Conservation (phyloP, 176 grass and related monocot genomes). For the Thalia dealbata region DNA sequence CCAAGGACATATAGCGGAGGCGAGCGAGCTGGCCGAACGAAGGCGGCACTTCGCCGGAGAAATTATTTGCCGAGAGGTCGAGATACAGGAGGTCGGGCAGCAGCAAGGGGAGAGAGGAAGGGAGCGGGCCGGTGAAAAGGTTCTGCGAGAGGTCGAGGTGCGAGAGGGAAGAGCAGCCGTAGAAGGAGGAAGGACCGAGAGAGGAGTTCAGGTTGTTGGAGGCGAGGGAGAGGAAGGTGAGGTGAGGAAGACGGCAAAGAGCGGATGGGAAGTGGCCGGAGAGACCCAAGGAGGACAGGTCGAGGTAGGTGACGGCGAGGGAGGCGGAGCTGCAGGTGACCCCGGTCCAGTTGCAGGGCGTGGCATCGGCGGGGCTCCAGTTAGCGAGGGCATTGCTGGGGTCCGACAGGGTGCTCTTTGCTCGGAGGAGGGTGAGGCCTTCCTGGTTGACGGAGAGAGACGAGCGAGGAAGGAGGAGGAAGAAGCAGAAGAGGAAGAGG, state of each 20-base stretch:
- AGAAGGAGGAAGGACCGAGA: slow-evolving; percentile 14
- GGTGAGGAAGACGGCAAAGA: slow-evolving; percentile 30
- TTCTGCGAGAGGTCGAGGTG: slow-evolving; percentile 58
- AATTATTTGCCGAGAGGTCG: slow-evolving; percentile 57
- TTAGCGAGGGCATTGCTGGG: slow-evolving; percentile 30
- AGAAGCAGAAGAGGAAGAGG: slow-evolving; percentile 2
- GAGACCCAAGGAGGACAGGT: slow-evolving; percentile 31
- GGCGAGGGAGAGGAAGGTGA: slow-evolving; percentile 24
- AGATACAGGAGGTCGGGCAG: slow-evolving; percentile 34
- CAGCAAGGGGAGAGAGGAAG: slow-evolving; percentile 32
- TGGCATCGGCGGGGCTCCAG: slow-evolving; percentile 28
- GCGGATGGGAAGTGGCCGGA: slow-evolving; percentile 37
- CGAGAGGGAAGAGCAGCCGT: slow-evolving; percentile 27
- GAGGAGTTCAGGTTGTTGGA: slow-evolving; percentile 18
- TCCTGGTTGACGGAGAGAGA: slow-evolving; percentile 26
- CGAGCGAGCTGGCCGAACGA: slow-evolving; percentile 37
- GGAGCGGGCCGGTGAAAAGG: slow-evolving; percentile 35
- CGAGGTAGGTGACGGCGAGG: slow-evolving; percentile 24
- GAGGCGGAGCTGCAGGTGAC: slow-evolving; percentile 31
- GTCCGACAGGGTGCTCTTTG: slow-evolving; percentile 32
- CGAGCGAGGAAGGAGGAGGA: slow-evolving; percentile 17
- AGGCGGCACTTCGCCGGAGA: slow-evolving; percentile 50
- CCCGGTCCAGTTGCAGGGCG: slow-evolving; percentile 55
- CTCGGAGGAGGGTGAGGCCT: slow-evolving; percentile 29
- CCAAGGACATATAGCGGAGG: slow-evolving; percentile 35